Base-by-base conservation (phyloP, 1,284 basidiomycete species). In the Tilletia setariae region DNA sequence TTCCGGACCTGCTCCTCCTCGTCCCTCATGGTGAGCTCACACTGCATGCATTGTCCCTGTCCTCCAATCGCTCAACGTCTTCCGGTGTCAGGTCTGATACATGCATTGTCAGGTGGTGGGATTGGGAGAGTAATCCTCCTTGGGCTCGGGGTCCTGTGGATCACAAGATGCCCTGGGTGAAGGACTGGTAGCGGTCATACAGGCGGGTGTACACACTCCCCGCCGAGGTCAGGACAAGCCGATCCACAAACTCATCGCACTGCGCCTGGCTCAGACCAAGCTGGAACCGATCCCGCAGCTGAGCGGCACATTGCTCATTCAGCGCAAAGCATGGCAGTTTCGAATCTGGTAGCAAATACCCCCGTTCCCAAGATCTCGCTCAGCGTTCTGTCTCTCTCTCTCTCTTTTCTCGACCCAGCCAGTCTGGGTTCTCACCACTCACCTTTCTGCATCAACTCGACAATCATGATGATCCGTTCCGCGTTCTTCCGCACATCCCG, bases 381-480 rank as follows among this genome's bases (percentile, higher is more conserved):
- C n/a, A n/a, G n/a, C n/a, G n/a, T n/a, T n/a, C n/a, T n/a, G n/a
- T n/a, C n/a, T n/a, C n/a, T n/a, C n/a, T n/a, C n/a, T n/a, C n/a
- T n/a, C n/a, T n/a, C n/a, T n/a, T n/a, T n/a, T n/a, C n/a, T n/a
- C n/a, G n/a, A n/a, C n/a, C n/a, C n/a, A n/a, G n/a, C n/a, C n/a
- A n/a, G n/a, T n/a, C n/a, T n/a, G 47, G n/a, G 11, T 47, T 19
- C 53, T 16, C 53, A 23, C 42, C 8, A 78, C 84, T 71, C 71
- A 90, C 91, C 90, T 86, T 92, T 94, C 83, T 95, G 93, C 94
- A 97, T 97, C 61, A 97, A 85, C 81, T 98, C 94, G 44, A 98
- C 93, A 74, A 98, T 87, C 63, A 93, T 96, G 81, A 97, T 91
- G 77, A 99, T 91, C 74, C 94, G 87, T 83, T 98, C 96, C 70